Evolutionary conservation across 495 filamentous ascomycete species (phyloP), one percentile per base, ranked within the genome.

Genomic region (Penicillium alfredii): DNA sequence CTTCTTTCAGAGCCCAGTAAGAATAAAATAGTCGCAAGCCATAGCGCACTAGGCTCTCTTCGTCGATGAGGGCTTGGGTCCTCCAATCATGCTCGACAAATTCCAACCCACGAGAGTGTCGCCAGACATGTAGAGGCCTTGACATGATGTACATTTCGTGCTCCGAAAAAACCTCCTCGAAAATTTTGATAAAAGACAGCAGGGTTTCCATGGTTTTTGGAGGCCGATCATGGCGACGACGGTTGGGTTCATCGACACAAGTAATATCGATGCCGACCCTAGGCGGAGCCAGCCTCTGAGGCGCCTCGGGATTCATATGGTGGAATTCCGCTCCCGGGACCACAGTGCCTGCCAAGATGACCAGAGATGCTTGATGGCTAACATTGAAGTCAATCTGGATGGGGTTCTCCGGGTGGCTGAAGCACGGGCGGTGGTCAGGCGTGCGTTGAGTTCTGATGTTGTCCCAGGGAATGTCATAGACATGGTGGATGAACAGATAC

Each of bases 1-100:
- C 84, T 63, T 95, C 88, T 47, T 92, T 84, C 35, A 92, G 69
- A 36, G 82, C 86, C 86, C 86, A 95, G 45, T 82, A 84, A 2
- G 88, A 78, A 51, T 92, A 94, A 58, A 96, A 96, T 4, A 78
- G 66, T 2, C 88, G 70, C 26, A 93, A 65, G 19, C 80, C 75
- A 26, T 72, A 74, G 27, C 73, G 65, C 13, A 82, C 64, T 10
- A 68, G 42, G 1, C n/a, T 36, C 19, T 69, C 42, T 12, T 57
- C 29, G 25, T 44, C 40, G 29, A 67, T 38, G 5, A 53, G 33
- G 3, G 14, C 16, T 20, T 55, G 51, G 27, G 53, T 58, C 4
- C 60, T 49, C 26, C 58, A 51, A 23, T 44, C 27, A 15, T 56
- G 40, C 11, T 50, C 56, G n/a, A 64, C 37, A 6, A 44, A 24